Evolutionary conservation across 2,329 filamentous ascomycete species (phyloP).

Genomic region (Elsinoe arachidis): DNA sequence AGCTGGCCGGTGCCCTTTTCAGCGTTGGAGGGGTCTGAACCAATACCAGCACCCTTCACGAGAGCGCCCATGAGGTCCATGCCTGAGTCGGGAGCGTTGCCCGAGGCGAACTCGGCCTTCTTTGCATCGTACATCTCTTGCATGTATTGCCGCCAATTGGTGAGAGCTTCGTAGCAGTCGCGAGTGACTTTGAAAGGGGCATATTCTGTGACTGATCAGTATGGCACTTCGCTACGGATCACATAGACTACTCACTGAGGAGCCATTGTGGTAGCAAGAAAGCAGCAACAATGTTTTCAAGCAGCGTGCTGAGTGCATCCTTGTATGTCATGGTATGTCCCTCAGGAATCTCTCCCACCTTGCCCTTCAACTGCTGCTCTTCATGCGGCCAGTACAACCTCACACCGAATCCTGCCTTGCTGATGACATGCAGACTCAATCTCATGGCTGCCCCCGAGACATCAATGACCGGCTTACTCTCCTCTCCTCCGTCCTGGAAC

Average conservation of each 20-base stretch:
- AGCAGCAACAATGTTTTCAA: constrained; percentile 56
- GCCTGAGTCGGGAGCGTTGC: constrained; percentile 31
- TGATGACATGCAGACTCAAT: constrained; percentile 50
- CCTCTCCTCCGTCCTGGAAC: constrained; percentile 38
- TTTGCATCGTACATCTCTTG: constrained; percentile 59
- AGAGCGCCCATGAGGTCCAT: constrained; percentile 51
- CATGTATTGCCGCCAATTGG: constrained; percentile 62
- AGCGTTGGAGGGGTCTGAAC: constrained; percentile 31
- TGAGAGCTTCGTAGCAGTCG: constrained; percentile 45
- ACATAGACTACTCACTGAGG: constrained; percentile 33
- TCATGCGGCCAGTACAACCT: constrained; percentile 52
- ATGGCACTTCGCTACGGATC: background rate
- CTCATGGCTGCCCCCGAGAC: constrained; percentile 59
- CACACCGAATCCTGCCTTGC: constrained; percentile 63
- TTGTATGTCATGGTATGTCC: constrained; percentile 59
- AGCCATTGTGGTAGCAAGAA: constrained; percentile 52
- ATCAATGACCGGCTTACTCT: constrained; percentile 43
- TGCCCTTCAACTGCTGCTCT: constrained; percentile 23
- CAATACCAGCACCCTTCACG: constrained; percentile 38
- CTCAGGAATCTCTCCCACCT: constrained; percentile 24
- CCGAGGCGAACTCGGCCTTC: constrained; percentile 36
- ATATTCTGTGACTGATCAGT: constrained; percentile 17
- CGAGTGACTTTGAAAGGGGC: constrained; percentile 46
- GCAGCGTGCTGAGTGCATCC: constrained; percentile 50
- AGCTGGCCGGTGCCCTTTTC: constrained; percentile 40